phyloP scores from a whole-genome alignment of 2,329 filamentous ascomycete species.

The Ophiognomonia clavigignenti-juglandacearum region DNA sequence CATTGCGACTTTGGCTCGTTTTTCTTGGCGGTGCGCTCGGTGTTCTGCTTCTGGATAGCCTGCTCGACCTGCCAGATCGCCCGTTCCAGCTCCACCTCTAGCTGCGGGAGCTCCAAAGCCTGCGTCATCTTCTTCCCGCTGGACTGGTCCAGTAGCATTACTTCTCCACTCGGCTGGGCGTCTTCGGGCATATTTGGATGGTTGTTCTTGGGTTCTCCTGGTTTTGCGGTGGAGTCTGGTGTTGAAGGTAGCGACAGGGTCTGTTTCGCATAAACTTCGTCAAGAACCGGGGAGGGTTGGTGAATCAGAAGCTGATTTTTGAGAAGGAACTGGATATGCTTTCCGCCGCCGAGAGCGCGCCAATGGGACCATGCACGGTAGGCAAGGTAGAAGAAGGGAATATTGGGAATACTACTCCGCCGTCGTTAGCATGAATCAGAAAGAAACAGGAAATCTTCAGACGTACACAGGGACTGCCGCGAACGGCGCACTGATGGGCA shows the following conservation, averaged over 20 bases:
- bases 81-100: constrained; percentile 68
- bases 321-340: constrained; percentile 77
- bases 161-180: constrained; percentile 31
- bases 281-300: constrained; percentile 63
- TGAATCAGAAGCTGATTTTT: constrained; percentile 65
- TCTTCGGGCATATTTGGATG: constrained; percentile 18
- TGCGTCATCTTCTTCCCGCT: constrained; percentile 32
- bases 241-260: constrained; percentile 22
- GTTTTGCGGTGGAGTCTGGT: constrained; percentile 21
- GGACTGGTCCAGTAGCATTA: constrained; percentile 32
- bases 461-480: constrained; percentile 80
- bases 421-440: constrained; percentile 11
- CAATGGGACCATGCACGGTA: constrained; percentile 93
- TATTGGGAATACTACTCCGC: constrained; percentile 69
- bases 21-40: constrained; percentile 14
- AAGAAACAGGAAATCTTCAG: neutral
- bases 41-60: constrained; percentile 34
- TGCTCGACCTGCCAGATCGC: constrained; percentile 70
- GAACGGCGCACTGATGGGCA: constrained; percentile 80
- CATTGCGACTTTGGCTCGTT: constrained; percentile 15
- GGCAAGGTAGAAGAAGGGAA: constrained; percentile 93
- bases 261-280: constrained; percentile 60
- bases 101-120: constrained; percentile 61
- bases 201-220: constrained; percentile 18
- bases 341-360: constrained; percentile 78